These are phyloP conservation scores for Poa annua DNA, from an alignment of 176 grass and related monocot species.

Conservation along the genomic window DNA sequence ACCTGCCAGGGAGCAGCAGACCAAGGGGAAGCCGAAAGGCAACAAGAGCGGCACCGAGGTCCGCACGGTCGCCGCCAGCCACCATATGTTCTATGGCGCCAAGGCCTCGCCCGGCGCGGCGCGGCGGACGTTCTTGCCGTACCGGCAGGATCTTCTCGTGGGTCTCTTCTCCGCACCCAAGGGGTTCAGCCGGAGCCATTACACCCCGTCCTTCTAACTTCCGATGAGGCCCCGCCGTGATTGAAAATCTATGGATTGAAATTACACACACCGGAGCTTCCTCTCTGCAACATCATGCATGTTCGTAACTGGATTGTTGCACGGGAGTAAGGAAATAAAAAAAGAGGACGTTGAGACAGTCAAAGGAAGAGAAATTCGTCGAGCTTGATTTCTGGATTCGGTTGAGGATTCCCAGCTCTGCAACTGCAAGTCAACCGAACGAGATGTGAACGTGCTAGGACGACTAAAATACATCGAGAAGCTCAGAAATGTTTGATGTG, in stretches of 20 bases:
- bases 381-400: slow-evolving; percentile 15
- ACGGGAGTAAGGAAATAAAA: background rate
- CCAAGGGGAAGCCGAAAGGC: slow-evolving; percentile 36
- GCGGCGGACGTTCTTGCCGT: slow-evolving; percentile 80
- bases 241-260: background rate
- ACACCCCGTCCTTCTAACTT: slow-evolving; percentile 33
- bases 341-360: background rate
- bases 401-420: background rate
- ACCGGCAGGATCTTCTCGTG: slow-evolving; percentile 57
- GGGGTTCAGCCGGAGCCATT: slow-evolving; percentile 42
- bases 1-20: slow-evolving; percentile 37
- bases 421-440: slow-evolving; percentile 1
- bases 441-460: background rate
- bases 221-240: background rate
- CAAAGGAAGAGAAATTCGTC: slow-evolving; percentile 27
- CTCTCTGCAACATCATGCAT: background rate
- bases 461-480: slow-evolving; percentile 25
- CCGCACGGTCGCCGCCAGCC: slow-evolving; percentile 46
- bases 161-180: slow-evolving; percentile 55
- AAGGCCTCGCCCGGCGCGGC: slow-evolving; percentile 30
- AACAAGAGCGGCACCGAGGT: slow-evolving; percentile 29
- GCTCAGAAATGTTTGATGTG: slow-evolving; percentile 31
- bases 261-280: background rate
- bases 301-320: background rate
- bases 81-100: slow-evolving; percentile 54